phyloP scores from a whole-genome alignment of 177 flowering plant genomes.

The Telopea speciosissima region DNA sequence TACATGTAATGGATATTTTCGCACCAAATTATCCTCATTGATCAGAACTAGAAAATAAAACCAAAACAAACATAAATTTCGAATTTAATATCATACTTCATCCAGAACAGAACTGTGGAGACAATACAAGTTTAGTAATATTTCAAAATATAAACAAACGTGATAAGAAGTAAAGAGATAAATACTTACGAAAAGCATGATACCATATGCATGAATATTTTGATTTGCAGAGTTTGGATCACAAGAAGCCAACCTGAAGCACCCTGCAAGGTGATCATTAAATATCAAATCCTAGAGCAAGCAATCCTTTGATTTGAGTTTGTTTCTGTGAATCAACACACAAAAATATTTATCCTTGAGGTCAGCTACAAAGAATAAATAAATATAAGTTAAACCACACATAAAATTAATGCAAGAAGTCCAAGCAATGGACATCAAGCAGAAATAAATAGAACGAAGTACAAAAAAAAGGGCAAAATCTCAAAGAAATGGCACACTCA shows the following conservation, averaged over 20 bases:
- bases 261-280: slow-evolving; percentile 38
- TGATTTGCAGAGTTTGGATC: slow-evolving; percentile 50
- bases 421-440: neutral
- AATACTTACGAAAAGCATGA: slow-evolving; percentile 65
- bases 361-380: neutral
- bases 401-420: neutral
- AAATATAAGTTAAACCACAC: neutral
- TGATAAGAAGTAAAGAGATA: neutral
- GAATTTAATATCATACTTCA: neutral
- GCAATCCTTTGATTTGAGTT: neutral
- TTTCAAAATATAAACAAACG: neutral
- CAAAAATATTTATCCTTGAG: neutral
- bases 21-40: neutral
- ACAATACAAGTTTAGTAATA: neutral
- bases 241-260: slow-evolving; percentile 71
- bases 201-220: slow-evolving; percentile 76
- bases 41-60: neutral
- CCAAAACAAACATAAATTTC: too few species aligned
- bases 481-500: neutral
- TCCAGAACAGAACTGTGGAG: neutral
- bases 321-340: neutral
- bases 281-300: slow-evolving; percentile 11
- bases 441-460: neutral
- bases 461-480: neutral
- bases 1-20: too few species aligned